A percentile compares a stretch with the other conserved stretches of the same genome.
Evolutionary conservation across 2,329 filamentous ascomycete genomes (phyloP).

Genomic region (Fusarium pseudoanthophilum): DNA sequence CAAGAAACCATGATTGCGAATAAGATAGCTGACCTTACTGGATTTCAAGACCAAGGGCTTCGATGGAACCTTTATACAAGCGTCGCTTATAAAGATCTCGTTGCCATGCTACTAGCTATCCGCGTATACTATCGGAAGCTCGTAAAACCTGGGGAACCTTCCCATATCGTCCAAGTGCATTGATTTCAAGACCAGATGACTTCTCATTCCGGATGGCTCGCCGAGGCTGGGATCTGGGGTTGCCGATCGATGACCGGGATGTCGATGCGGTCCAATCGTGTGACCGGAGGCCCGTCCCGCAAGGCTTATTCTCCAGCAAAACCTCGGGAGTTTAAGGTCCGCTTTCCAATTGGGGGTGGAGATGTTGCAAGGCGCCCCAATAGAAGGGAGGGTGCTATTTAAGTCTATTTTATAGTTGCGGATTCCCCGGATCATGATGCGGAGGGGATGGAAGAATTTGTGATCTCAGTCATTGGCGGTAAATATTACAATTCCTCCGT

Average conservation of each 20-base stretch:
- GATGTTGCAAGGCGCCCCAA: conserved; percentile 18
- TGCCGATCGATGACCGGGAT: background rate
- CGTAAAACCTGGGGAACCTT: conserved; percentile 1
- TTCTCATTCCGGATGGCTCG: background rate
- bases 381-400: background rate
- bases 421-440: background rate
- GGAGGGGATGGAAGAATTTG: background rate
- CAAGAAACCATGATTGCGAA: conserved; percentile 26
- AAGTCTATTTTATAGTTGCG: background rate
- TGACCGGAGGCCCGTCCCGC: background rate
- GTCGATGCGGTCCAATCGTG: conserved; percentile 28
- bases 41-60: background rate
- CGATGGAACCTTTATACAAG: background rate
- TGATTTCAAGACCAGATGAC: background rate
- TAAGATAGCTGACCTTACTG: background rate
- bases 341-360: background rate
- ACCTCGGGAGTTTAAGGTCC: conserved; percentile 6
- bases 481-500: background rate
- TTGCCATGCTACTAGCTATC: background rate
- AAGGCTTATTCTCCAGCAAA: background rate
- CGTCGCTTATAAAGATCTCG: background rate
- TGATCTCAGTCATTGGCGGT: too few species aligned
- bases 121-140: background rate
- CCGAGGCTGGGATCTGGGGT: conserved; percentile 4
- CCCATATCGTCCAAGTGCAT: conserved; percentile 1